A percentile compares a stretch with the other conserved stretches of the same genome.
Evolutionary conservation across 1,139 yeast species (phyloP).

Genomic region (Saccharomyces hybrid): DNA sequence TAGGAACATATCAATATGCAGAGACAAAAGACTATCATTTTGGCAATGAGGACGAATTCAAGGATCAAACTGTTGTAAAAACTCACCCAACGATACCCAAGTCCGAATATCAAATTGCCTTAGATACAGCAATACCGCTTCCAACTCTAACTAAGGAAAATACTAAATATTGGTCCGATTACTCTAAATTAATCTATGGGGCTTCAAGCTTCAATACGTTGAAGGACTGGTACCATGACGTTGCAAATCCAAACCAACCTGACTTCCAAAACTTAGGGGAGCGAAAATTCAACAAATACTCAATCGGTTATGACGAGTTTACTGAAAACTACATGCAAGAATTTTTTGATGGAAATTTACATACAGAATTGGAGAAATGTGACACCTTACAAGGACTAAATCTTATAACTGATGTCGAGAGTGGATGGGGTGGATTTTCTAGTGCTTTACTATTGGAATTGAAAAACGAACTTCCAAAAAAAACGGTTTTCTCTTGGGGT

Average conservation of each 20-base stretch:
- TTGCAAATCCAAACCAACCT: slow-evolving; percentile 30
- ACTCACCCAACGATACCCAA: slow-evolving; percentile 34
- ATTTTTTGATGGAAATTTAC: slow-evolving; percentile 50
- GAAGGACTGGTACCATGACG: slow-evolving; percentile 43
- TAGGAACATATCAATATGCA: slow-evolving; percentile 47
- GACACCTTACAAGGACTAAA: slow-evolving; percentile 69
- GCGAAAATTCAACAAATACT: slow-evolving; percentile 35
- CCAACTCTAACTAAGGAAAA: slow-evolving; percentile 36
- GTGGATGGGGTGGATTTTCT: slow-evolving; percentile 81
- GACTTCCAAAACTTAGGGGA: slow-evolving; percentile 24
- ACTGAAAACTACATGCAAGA: slow-evolving; percentile 35
- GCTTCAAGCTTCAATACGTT: slow-evolving; percentile 53
- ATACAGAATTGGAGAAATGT: slow-evolving; percentile 65
- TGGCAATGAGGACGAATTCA: slow-evolving; percentile 13
- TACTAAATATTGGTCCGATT: slow-evolving; percentile 76
- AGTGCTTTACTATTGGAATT: slow-evolving; percentile 44
- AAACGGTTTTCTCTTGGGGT: slow-evolving; percentile 52
- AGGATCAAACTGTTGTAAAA: slow-evolving; percentile 15
- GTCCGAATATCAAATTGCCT: slow-evolving; percentile 52
- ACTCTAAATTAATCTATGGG: slow-evolving; percentile 56
- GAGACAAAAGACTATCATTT: slow-evolving; percentile 23
- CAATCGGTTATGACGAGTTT: slow-evolving; percentile 47
- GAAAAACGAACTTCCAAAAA: slow-evolving; percentile 68
- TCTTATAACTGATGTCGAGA: slow-evolving; percentile 57
- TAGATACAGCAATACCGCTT: slow-evolving; percentile 44